Percentiles rank a stretch among this genome's conserved stretches.
Evolutionary conservation across 306 rosid genomes (phyloP).

Genomic region (Rubus parviflorus): DNA sequence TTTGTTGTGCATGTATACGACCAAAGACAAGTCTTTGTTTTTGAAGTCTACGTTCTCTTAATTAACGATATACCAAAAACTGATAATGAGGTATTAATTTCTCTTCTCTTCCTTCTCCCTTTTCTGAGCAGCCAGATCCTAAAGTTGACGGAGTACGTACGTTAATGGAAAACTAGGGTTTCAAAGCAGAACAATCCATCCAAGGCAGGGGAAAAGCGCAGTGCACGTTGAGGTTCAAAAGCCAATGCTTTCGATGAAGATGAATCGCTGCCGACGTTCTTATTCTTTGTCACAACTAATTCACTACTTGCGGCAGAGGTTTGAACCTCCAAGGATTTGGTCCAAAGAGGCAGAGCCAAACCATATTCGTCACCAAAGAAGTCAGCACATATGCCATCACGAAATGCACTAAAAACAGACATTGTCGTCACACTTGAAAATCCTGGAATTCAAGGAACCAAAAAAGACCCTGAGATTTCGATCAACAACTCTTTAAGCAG

Average conservation of each 20-base stretch:
- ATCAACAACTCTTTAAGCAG: not conserved
- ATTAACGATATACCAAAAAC: too few species aligned
- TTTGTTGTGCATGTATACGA: not conserved
- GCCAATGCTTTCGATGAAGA: not conserved
- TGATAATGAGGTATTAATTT: too few species aligned
- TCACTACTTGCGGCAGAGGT: not conserved
- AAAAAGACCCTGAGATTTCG: not conserved
- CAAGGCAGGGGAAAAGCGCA: constrained; percentile 15
- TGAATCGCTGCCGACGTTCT: not conserved
- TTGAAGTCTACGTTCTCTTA: too few species aligned
- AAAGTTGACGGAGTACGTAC: too few species aligned
- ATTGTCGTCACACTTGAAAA: not conserved
- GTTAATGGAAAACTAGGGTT: constrained; percentile 10
- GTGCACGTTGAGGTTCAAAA: not conserved
- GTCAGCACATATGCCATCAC: not conserved
- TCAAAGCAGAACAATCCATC: constrained; percentile 31
- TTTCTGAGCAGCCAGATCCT: too few species aligned
- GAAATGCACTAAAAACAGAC: constrained; percentile 14
- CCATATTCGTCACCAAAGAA: constrained; percentile 16
- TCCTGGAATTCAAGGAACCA: not conserved
- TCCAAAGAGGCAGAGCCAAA: not conserved
- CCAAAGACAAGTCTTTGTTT: not conserved
- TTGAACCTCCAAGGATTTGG: not conserved
- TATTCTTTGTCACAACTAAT: not conserved
- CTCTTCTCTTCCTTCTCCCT: too few species aligned